Evolutionary conservation across 768 basidiomycete species (phyloP).

Genomic region (Amanita phalloides): DNA sequence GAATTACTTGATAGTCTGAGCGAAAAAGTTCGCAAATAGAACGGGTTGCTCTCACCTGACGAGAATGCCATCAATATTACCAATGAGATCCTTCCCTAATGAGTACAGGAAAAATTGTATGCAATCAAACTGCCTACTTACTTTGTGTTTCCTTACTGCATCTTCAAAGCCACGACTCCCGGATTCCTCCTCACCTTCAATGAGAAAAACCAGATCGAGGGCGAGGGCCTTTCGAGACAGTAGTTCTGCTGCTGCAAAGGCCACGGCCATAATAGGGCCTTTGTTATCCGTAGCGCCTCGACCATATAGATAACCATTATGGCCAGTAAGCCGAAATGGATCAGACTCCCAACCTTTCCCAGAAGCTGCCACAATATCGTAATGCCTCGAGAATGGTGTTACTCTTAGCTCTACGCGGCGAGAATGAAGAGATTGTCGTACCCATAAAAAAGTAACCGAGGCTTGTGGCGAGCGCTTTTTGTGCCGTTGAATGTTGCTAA

Average conservation of each 20-base stretch:
- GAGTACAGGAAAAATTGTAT: background rate
- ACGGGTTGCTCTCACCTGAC: constrained; percentile 43
- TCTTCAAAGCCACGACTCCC: constrained; percentile 81
- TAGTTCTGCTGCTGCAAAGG: constrained; percentile 80
- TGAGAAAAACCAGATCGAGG: constrained; percentile 80
- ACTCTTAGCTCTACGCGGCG: background rate
- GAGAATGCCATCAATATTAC: constrained; percentile 80
- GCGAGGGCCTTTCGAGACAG: constrained; percentile 63
- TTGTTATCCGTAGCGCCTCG: constrained; percentile 93
- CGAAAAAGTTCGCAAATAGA: background rate
- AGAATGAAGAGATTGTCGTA: constrained; percentile 18
- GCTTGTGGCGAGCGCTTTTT: constrained; percentile 45
- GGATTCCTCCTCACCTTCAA: constrained; percentile 97
- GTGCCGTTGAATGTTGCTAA: constrained; percentile 78
- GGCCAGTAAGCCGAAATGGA: constrained; percentile 73
- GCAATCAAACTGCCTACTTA: constrained; percentile 13
- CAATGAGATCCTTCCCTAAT: constrained; percentile 56
- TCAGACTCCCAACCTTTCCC: constrained; percentile 69
- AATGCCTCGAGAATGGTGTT: constrained; percentile 49
- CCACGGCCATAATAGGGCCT: constrained; percentile 86
- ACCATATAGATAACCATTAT: constrained; percentile 86
- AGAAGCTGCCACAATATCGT: constrained; percentile 89
- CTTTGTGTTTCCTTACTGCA: constrained; percentile 70
- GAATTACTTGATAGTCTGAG: constrained; percentile 56
- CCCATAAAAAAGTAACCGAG: constrained; percentile 88